Conservation (phyloP, 805 yeast species). For the Cyberlindnera sargentensis region DNA sequence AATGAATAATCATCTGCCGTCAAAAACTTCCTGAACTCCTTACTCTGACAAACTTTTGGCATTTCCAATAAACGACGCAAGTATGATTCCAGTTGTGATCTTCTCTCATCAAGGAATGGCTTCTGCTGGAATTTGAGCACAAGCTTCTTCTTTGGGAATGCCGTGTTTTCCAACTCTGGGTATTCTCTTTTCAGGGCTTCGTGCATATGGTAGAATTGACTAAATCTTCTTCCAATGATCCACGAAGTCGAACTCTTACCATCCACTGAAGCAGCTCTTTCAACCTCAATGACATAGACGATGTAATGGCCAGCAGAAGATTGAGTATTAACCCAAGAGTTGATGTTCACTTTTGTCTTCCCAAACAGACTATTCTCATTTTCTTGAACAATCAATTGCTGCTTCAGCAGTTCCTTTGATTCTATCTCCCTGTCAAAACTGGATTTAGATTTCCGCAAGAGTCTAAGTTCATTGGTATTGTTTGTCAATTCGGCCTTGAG, state of each 20-base stretch:
- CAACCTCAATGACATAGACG: constrained; percentile 72
- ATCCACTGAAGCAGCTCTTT: constrained; percentile 37
- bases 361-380: constrained; percentile 71
- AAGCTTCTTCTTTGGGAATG: constrained; percentile 45
- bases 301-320: constrained; percentile 55
- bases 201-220: constrained; percentile 72
- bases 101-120: constrained; percentile 58
- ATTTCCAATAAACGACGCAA: constrained; percentile 47
- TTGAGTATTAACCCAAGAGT: constrained; percentile 41
- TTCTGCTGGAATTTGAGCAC: constrained; percentile 67
- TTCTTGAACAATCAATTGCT: constrained; percentile 78
- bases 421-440: constrained; percentile 69
- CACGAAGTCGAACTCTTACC: constrained; percentile 59
- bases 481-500: constrained; percentile 82
- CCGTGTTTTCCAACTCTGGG: constrained; percentile 49
- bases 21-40: constrained; percentile 66
- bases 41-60: constrained; percentile 68
- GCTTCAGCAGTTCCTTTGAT: constrained; percentile 64
- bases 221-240: constrained; percentile 86
- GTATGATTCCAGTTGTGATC: constrained; percentile 54
- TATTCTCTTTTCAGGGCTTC: constrained; percentile 51
- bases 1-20: constrained; percentile 33
- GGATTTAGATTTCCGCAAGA: constrained; percentile 58
- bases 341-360: constrained; percentile 47
- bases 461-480: constrained; percentile 58